These are phyloP conservation scores for Eimeria acervulina DNA, from an alignment of 169 alveolate species.

Conservation along the genomic window DNA sequence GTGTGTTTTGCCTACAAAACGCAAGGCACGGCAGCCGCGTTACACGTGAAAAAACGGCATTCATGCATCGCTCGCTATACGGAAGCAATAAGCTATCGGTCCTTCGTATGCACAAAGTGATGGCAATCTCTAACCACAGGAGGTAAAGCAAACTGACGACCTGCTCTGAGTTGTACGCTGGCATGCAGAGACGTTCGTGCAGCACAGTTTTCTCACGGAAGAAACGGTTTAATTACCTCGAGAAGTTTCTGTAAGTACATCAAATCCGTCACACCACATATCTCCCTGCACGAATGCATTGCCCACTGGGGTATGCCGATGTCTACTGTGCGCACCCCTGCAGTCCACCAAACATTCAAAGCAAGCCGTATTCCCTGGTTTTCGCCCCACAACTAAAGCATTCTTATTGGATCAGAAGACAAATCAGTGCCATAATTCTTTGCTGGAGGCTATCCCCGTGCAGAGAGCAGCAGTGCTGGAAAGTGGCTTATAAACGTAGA, in stretches of 20 bases:
- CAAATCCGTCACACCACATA: conserved; percentile 82
- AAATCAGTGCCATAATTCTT: neutral
- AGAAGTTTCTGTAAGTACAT: conserved; percentile 48
- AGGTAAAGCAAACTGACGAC: neutral
- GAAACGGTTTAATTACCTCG: conserved; percentile 27
- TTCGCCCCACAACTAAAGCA: neutral
- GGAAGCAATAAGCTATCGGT: neutral
- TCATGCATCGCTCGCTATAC: neutral
- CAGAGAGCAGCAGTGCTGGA: neutral
- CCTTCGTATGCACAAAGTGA: neutral
- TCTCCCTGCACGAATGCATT: conserved; percentile 97
- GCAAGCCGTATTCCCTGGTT: neutral
- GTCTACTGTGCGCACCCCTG: conserved; percentile 94
- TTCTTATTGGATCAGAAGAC: neutral
- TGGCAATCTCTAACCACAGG: neutral
- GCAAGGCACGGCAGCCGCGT: neutral
- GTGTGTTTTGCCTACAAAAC: neutral
- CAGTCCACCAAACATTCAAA: neutral
- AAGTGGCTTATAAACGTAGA: neutral
- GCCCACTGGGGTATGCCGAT: conserved; percentile 97
- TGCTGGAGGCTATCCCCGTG: neutral
- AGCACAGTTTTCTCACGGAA: neutral
- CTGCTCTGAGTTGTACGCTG: neutral
- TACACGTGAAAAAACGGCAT: neutral
- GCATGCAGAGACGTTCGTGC: neutral